These are phyloP conservation scores for Colletotrichum camelliae DNA, from an alignment of 2,329 filamentous ascomycete genomes.

Conservation along the genomic window DNA sequence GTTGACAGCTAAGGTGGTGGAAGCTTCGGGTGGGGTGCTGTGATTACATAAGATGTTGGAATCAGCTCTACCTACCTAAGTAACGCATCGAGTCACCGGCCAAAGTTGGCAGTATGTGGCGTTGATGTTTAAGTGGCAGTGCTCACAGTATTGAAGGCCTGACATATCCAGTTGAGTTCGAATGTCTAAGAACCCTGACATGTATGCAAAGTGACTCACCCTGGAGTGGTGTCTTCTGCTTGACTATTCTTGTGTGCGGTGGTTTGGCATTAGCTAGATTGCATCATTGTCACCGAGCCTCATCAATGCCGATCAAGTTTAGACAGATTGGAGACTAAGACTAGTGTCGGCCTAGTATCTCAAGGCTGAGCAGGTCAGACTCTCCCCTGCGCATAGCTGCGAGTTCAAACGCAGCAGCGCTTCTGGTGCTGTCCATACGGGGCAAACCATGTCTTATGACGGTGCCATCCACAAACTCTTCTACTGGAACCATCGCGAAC, in stretches of 20 bases:
- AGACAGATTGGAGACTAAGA: background rate
- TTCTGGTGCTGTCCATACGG: background rate
- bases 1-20: background rate
- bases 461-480: background rate
- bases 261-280: background rate
- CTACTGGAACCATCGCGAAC: background rate
- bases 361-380: background rate
- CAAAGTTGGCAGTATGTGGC: background rate
- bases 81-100: background rate
- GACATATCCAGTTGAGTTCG: background rate
- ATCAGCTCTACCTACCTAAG: no score
- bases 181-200: background rate
- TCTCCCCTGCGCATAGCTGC: conserved; percentile 2
- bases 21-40: background rate
- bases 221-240: background rate
- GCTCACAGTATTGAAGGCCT: background rate
- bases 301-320: background rate
- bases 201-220: background rate
- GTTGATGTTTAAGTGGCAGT: background rate
- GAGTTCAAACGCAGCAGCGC: background rate
- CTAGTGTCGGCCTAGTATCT: background rate
- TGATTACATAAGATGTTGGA: background rate
- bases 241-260: background rate
- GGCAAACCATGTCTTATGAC: background rate
- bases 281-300: background rate